Evolutionary conservation across 2,329 filamentous ascomycete genomes (phyloP).

Genomic region (Proliferodiscus dingleyae): DNA sequence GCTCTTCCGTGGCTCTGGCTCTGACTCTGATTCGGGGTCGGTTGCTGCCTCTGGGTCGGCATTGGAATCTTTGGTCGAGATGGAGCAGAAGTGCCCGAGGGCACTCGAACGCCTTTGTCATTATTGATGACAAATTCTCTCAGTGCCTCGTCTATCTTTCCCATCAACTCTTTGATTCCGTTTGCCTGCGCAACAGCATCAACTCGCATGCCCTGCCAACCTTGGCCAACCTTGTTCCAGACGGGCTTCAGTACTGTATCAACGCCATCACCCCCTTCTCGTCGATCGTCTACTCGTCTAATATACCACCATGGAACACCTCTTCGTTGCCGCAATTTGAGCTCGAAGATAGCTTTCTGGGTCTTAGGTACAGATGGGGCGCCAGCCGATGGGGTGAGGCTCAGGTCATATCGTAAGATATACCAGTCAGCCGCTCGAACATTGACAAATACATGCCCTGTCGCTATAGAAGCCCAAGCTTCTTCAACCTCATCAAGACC

Average conservation of each 20-base stretch:
- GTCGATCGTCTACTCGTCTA: constrained; percentile 21
- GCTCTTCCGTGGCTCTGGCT: constrained; percentile 17
- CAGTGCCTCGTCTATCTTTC: constrained; percentile 25
- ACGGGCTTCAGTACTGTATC: constrained; percentile 39
- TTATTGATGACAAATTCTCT: constrained; percentile 13
- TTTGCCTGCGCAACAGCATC: constrained; percentile 42
- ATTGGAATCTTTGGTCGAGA: constrained; percentile 5
- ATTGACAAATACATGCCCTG: constrained; percentile 46
- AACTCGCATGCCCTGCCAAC: constrained; percentile 44
- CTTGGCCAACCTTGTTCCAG: constrained; percentile 41
- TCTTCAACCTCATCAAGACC: constrained; percentile 57
- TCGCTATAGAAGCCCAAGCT: constrained; percentile 40
- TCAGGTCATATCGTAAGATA: constrained; percentile 48
- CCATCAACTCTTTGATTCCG: constrained; percentile 34
- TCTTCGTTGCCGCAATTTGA: constrained; percentile 45
- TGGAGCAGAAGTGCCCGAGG: constrained; percentile 1
- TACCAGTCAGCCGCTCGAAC: constrained; percentile 54
- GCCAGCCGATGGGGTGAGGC: constrained; percentile 24
- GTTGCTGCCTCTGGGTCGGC: constrained; percentile 16
- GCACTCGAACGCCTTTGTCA: not conserved
- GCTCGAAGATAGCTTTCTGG: constrained; percentile 44
- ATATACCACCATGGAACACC: constrained; percentile 37
- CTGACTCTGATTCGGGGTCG: constrained; percentile 19
- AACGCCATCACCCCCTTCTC: constrained; percentile 32
- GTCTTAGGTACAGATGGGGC: constrained; percentile 24